Evolutionary conservation across 1,284 basidiomycete species (phyloP).

Genomic region (Boletus calvinii): DNA sequence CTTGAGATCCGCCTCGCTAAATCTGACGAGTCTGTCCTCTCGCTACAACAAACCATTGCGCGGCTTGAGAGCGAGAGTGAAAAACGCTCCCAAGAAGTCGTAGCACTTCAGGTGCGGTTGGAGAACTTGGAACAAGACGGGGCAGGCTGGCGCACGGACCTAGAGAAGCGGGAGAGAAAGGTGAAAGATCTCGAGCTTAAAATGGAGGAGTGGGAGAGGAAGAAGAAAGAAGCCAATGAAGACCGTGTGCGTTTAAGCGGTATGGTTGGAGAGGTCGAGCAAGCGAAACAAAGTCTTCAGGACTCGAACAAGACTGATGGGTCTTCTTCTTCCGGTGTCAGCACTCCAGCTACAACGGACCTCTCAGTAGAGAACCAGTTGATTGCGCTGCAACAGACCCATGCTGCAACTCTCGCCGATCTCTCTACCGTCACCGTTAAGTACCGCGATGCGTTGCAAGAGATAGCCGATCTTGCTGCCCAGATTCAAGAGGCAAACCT

Average conservation of each 20-base stretch:
- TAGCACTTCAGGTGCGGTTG: slow-evolving; percentile 70
- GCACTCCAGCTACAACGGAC: slow-evolving; percentile 34
- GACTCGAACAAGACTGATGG: slow-evolving; percentile 32
- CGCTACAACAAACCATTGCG: slow-evolving; percentile 71
- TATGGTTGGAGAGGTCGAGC: slow-evolving; percentile 68
- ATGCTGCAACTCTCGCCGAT: slow-evolving; percentile 76
- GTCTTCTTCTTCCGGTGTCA: slow-evolving; percentile 29
- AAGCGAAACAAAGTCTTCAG: slow-evolving; percentile 65
- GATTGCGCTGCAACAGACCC: slow-evolving; percentile 67
- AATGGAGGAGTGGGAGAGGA: slow-evolving; percentile 73
- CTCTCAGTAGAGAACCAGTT: slow-evolving; percentile 55
- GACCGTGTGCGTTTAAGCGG: slow-evolving; percentile 62
- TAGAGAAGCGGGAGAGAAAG: slow-evolving; percentile 76
- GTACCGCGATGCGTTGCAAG: slow-evolving; percentile 85
- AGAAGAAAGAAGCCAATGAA: slow-evolving; percentile 62
- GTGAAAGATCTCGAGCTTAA: slow-evolving; percentile 75
- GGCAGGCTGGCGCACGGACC: slow-evolving; percentile 73
- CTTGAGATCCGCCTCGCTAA: slow-evolving; percentile 81
- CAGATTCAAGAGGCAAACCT: slow-evolving; percentile 82
- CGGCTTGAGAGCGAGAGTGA: slow-evolving; percentile 77
- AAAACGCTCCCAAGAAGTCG: slow-evolving; percentile 64
- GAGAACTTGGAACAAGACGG: slow-evolving; percentile 69
- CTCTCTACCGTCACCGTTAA: slow-evolving; percentile 76
- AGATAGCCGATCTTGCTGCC: slow-evolving; percentile 83
- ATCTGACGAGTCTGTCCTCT: slow-evolving; percentile 73